Evolutionary conservation across 2,329 filamentous ascomycete genomes (phyloP), one percentile per base, ranked within the genome.

Genomic region (Diaporthe caulivora): DNA sequence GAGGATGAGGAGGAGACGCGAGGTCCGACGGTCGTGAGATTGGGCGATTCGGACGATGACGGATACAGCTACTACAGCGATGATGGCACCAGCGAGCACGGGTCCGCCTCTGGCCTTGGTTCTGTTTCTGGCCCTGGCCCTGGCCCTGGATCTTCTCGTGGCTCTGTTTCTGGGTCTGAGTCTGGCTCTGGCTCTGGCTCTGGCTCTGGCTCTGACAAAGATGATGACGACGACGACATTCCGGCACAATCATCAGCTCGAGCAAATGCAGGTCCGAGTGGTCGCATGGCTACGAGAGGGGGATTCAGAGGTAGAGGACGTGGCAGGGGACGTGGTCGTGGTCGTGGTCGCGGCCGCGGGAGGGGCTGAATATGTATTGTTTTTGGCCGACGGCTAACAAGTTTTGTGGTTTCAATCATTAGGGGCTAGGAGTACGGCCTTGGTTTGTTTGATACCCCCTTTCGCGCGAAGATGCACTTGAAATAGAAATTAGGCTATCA

Each of bases 11-110:
- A 26, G 34, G 76, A 77, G 17, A 37, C 76, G 18, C 34, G 77
- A 24, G 79, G 79, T 15, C 80, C 79, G 15, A 83, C 82, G 0
- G 74, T 83, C 9, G 81, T 84, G 31, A 77, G 82, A 31, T 76
- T 84, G 44, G 75, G 78, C 11, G 78, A 78, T 3, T 78, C 67
- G 10, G 68, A 77, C 17, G 79, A 79, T 11, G 77, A 77, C 1
- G 74, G 70, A 18, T 74, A 72, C 60, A 74, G 65, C 60, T 73
- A 74, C 13, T 73, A 73, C 42, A 70, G 72, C 21, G 58, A 47
- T 10, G 55, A 54, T 34, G 47, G 69, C 31, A 74, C 72, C 47
- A 58, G 70, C 37, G 76, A 75, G 13, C 72, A 72, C 40, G 74
- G 70, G 17, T 72, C 73, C 34, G 72, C 55, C 21, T 53, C 64